Base-by-base conservation (phyloP, 2,329 filamentous ascomycete species). In the Talaromyces sp. region DNA sequence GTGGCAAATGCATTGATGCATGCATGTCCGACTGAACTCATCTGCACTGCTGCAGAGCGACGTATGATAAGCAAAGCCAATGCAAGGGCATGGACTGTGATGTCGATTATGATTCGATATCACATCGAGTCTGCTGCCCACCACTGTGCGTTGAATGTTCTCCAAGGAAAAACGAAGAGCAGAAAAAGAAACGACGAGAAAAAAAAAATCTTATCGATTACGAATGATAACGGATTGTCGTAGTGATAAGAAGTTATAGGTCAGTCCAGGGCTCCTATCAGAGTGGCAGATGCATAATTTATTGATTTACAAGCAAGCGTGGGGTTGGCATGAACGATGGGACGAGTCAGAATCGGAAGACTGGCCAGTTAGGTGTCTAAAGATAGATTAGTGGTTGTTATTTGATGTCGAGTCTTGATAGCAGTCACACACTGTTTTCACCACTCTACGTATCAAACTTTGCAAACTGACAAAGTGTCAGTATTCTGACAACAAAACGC, bases 201-300 rank as follows among this genome's bases (percentile, higher is more conserved):
- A 27, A 43, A 40, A n/a, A 60, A 29, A 31, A 0, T 43, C 43
- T 60, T 60, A 60, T 60, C 38, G 38, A 60, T 45, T 60, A 22
- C 58, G 38, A 60, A 43, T 60, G 43, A 60, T 60, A 43, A 60
- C 43, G 36, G n/a, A 60, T n/a, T 45, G 4, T 60, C 17, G 43
- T 1, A 8, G 10, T 17, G 53, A 56, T 56, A 38, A 56, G 31
- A 36, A 36, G n/a, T 56, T 31, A 56, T 56, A 56, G 53, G 53
- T 56, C 53, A 10, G 53, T 22, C 53, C 15, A 56, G 29, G 53
- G 53, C 29, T 56, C 53, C 53, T 36, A 56, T 56, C 31, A 36
- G 29, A n/a, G 29, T 54, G 10, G 34, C n/a, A 19, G 51, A 29
- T 53, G 49, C 25, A 53, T 53, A n/a, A 29, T 34, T 34, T 19